Evolutionary conservation across 805 yeast species (phyloP).

Genomic region (Wickerhamiella dianesei): DNA sequence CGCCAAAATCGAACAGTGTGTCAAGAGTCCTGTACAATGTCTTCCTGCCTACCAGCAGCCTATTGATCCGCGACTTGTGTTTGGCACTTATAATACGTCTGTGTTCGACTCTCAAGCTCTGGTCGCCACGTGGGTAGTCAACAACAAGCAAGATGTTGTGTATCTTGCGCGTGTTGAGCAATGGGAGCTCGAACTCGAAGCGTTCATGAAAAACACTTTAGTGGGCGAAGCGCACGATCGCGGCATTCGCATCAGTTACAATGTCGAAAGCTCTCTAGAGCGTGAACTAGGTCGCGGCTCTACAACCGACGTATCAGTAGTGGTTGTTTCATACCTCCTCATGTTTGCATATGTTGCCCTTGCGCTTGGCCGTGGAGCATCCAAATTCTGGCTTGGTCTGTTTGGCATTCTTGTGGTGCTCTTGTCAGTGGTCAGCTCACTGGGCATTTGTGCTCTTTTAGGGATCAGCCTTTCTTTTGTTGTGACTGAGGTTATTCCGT

Average conservation of each 20-base stretch:
- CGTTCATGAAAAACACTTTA: constrained; percentile 33
- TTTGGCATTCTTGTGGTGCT: constrained; percentile 75
- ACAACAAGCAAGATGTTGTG: constrained; percentile 33
- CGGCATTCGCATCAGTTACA: constrained; percentile 56
- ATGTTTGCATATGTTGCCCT: constrained; percentile 85
- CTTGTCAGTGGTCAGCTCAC: constrained; percentile 66
- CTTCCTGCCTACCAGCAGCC: constrained; percentile 89
- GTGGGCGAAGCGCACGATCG: constrained; percentile 33
- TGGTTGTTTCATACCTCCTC: constrained; percentile 58
- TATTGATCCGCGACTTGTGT: constrained; percentile 52
- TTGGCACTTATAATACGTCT: constrained; percentile 37
- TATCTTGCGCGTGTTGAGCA: constrained; percentile 23
- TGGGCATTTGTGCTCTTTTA: constrained; percentile 63
- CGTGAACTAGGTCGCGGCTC: constrained; percentile 73
- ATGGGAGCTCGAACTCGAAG: constrained; percentile 66
- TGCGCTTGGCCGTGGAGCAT: constrained; percentile 54
- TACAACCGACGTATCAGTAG: constrained; percentile 60
- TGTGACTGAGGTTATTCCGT: constrained; percentile 94
- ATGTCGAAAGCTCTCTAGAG: constrained; percentile 71
- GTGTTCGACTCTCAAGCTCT: constrained; percentile 50
- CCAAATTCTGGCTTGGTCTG: constrained; percentile 65
- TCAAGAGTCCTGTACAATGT: constrained; percentile 75
- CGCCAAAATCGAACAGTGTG: constrained; percentile 41
- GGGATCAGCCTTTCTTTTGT: constrained; percentile 80
- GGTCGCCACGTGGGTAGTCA: constrained; percentile 57